Evolutionary conservation across 306 rosid species (phyloP), one percentile per base, ranked within the genome.

Genomic region (Vicia faba): DNA sequence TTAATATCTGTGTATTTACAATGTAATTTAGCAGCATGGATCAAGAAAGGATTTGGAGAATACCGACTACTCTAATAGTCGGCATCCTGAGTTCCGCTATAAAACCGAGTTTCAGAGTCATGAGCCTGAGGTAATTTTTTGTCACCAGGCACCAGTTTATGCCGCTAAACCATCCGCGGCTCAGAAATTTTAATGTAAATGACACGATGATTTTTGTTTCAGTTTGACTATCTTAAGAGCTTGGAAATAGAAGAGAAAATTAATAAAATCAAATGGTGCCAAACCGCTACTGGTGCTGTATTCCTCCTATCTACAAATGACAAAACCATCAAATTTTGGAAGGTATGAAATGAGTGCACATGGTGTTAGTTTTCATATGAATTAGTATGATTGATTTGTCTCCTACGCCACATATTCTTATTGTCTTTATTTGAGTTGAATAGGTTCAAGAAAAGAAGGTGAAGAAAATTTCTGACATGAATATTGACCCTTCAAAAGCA

Each of bases 211-310:
- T 57, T 26, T 14, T 61, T 70, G 49, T 81, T 75, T 73, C 93
- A 95, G 99, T 95, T 95, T 39, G 99, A 95, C 79, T 95, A 95
- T 80, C 97, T 95, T 66, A 95, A 95, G 91, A 95, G 99, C 55
- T 95, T 95, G 91, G 99, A 95, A 82, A 95, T 95, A 74, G 99
- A 95, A 87, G 99, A 95, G 88, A 95, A 95, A 82, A 95, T 95
- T 81, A 95, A 95, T 91, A 95, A 95, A 82, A 95, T 95, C 82
- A 95, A 89, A 81, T 95, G 99, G 99, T 95, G 99, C 80, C 99
- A 95, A 83, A 88, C 82, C 23, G 95, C 97, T 33, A 95, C 90
- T 81, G 93, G 97, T 20, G 95, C 99, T 6, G 71, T 95, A 14
- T 95, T 95, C 86, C 95, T 95, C 65, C 86, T 95, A 62, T 95